Conservation (phyloP, 176 grass and related monocot genomes). For the Cenchrus americanus region DNA sequence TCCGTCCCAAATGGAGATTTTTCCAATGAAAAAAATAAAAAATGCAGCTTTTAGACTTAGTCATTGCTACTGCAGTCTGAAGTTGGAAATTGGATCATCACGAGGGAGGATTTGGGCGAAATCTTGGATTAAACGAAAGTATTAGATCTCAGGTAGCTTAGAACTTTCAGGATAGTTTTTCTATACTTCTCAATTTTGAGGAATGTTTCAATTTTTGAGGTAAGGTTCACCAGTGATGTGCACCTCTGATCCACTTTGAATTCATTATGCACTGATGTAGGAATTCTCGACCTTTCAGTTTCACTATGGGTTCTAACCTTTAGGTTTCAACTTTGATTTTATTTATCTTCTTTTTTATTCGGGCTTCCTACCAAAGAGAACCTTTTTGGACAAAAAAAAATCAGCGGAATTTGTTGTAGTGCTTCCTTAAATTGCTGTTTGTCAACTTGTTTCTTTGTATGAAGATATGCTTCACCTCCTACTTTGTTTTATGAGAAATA, state of each 20-base stretch:
- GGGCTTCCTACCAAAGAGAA: neutral
- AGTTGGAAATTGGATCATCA: neutral
- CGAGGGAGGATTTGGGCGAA: conserved; percentile 1
- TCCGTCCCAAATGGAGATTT: neutral
- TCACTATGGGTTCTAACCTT: neutral
- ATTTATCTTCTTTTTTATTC: neutral
- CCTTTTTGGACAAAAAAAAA: neutral
- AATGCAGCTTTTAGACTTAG: neutral
- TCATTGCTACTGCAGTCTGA: neutral
- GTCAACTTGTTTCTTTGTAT: neutral
- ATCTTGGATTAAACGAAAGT: neutral
- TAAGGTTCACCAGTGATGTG: neutral
- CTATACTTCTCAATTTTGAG: neutral
- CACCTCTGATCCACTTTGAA: neutral
- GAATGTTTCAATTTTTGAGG: conserved; percentile 13
- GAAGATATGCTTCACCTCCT: neutral
- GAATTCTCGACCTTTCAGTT: neutral
- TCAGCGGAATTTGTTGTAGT: neutral
- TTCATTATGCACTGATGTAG: conserved; percentile 6
- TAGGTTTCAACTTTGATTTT: neutral
- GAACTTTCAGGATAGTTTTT: neutral
- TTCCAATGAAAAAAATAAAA: neutral
- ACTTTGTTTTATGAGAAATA: neutral
- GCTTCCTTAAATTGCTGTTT: neutral
- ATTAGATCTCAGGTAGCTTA: conserved; percentile 26